phyloP scores from a whole-genome alignment of 805 yeast genomes.

The Pichia insulana region DNA sequence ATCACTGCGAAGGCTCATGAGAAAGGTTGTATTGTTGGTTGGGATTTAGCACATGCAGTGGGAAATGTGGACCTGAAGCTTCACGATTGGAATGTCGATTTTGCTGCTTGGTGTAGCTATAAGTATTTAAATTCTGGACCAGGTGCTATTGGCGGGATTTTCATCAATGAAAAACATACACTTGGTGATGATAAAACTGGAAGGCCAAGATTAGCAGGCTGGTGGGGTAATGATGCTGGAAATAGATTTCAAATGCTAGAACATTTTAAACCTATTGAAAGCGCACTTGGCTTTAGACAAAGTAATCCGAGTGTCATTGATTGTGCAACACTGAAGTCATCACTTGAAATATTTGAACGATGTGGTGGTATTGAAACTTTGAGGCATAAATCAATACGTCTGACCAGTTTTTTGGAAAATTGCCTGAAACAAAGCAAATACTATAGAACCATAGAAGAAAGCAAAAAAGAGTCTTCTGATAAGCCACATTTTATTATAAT shows the following conservation, averaged over 20 bases:
- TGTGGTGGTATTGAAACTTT: constrained; percentile 58
- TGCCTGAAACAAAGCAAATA: constrained; percentile 38
- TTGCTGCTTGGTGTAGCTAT: constrained; percentile 93
- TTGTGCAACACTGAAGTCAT: constrained; percentile 61
- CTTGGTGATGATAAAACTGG: constrained; percentile 26
- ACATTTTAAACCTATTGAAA: constrained; percentile 66
- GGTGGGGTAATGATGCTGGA: constrained; percentile 87
- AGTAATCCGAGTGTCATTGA: constrained; percentile 87
- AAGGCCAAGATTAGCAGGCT: constrained; percentile 77
- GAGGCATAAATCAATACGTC: constrained; percentile 43
- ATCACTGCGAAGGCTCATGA: constrained; percentile 59
- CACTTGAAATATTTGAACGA: constrained; percentile 50
- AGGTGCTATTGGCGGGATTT: constrained; percentile 85
- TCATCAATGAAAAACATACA: constrained; percentile 47
- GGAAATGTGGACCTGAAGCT: constrained; percentile 74
- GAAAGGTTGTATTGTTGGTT: constrained; percentile 57
- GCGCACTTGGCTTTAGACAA: constrained; percentile 83
- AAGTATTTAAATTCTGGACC: constrained; percentile 90
- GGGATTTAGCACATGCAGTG: constrained; percentile 94
- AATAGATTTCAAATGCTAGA: constrained; percentile 76
- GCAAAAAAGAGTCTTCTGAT: constrained; percentile 12
- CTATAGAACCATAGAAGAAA: constrained; percentile 28
- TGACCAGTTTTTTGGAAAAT: constrained; percentile 51
- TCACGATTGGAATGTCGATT: constrained; percentile 88
- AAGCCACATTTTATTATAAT: constrained; percentile 51